Evolutionary conservation across 106 monocot genomes (phyloP), one percentile per base, ranked within the genome.

Genomic region (Acorus gramineus): DNA sequence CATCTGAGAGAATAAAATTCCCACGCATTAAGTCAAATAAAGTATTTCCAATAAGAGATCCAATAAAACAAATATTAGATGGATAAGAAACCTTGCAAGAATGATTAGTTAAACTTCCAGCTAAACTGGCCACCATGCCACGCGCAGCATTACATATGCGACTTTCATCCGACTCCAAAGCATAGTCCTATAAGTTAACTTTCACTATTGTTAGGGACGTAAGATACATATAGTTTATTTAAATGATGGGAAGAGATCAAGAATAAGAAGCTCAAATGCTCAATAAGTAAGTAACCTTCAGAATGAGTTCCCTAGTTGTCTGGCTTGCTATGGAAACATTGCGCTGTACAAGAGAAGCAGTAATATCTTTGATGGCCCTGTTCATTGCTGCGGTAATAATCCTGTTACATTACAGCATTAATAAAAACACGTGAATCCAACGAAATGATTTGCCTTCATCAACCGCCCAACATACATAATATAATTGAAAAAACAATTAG

Each of bases 101-200:
- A 56, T 91, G 91, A 85, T 98, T 91, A 28, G 96, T 91, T 61
- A 98, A 76, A 77, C 96, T 98, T 75, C 91, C 91, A 72, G 91
- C 87, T 79, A 98, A 77, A 63, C 83, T 85, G 46, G 78, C 82
- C 48, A 88, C 91, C 96, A 98, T 98, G 58, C 87, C 66, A 50
- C 73, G 91, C 46, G 96, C 91, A 66, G 96, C 82, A 67, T 83
- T 75, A 54, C 61, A 74, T 75, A 98, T 81, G 2, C 70, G 77
- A 71, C 59, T 76, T 51, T 87, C 91, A 81, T 98, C 91, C 11
- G 85, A 74, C 69, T 98, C 96, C 85, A 92, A 73, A 12, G 85
- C 80, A 78, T 85, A 98, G 63, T 98, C 96, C 96, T 98, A 70
- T 0, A 11, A 68, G 43, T 42, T 50, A 46, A 46, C n/a, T 60